Base-by-base conservation (phyloP, 192 early-diverging fungal genomes). In the Glomus cerebriforme region DNA sequence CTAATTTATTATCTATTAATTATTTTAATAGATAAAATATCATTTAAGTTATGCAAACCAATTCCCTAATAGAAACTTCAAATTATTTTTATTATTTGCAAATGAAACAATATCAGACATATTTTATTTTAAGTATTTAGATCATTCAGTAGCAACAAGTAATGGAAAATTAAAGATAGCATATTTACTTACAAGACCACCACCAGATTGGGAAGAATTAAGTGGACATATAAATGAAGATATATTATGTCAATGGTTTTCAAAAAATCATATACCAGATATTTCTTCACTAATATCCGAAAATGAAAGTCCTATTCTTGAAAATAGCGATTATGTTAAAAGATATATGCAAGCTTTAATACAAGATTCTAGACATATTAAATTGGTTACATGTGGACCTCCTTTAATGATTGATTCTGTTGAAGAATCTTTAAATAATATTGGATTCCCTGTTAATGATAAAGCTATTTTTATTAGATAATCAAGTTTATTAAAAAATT, bases 181-280 rank as follows among this genome's bases (percentile, higher is more conserved):
- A 12, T 59, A 74, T 31, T 17, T 59, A 32, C 34, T 74, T 34
- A 74, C 26, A 54, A 7, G 9, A 59, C 58, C 72, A 1, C 35
- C 34, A 43, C 10, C 0, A 43, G 32, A 74, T 29, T 34, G 29
- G 72, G 29, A 24, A 29, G 49, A 27, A 35, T n/a, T 59, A 22
- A 54, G 27, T 24, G 72, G 72, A 24, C 13, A 59, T n/a, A 31
- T 74, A 24, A 59, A 74, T 32, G 19, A 31, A n/a, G 37, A 74
- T 17, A n/a, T 74, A n/a, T 10, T 74, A 31, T 59, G 19, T 31
- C n/a, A 74, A 9, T 74, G 72, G 72, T 13, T 72, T n/a, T 49
- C 27, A 24, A 27, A 72, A 32, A 34, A 34, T 15, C 34, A 66
- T 66, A 66, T 31, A 32, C 39, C 39, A 12, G 10, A 10, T 43